Evolutionary conservation across 2,329 filamentous ascomycete genomes (phyloP).

Genomic region (Coniosporium tulheliwenetii): DNA sequence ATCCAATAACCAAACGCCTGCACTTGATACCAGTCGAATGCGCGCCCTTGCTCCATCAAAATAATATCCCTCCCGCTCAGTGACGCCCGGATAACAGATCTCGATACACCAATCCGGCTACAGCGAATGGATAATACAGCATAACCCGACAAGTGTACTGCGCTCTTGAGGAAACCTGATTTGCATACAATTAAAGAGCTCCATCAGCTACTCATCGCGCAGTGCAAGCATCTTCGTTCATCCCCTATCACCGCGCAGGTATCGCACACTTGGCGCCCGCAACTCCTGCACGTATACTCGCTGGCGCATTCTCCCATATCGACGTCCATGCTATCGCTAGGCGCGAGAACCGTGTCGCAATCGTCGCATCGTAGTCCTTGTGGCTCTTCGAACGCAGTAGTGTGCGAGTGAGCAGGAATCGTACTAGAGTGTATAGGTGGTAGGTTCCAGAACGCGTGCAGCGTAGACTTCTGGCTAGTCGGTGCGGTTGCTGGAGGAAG

Average conservation of each 20-base stretch:
- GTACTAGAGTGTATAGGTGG: conserved; percentile 15
- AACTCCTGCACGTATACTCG: conserved; percentile 20
- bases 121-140: too few relatives aligned
- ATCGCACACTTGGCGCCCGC: conserved; percentile 24
- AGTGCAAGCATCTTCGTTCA: conserved; percentile 23
- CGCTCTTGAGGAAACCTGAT: too few relatives aligned
- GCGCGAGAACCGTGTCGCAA: conserved; percentile 21
- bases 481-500: conserved; percentile 8
- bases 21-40: too few relatives aligned
- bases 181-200: too few relatives aligned
- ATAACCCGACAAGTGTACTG: too few relatives aligned
- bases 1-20: too few relatives aligned
- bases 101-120: too few relatives aligned
- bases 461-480: conserved; percentile 23
- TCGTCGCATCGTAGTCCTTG: conserved; percentile 23
- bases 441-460: conserved; percentile 32
- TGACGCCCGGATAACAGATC: too few relatives aligned
- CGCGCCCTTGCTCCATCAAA: too few relatives aligned
- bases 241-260: conserved; percentile 23
- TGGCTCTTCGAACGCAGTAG: conserved; percentile 1
- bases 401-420: conserved; percentile 6
- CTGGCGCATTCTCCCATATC: conserved; percentile 16
- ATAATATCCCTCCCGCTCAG: too few relatives aligned
- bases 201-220: conserved; percentile 10
- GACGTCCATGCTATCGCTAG: conserved; percentile 19